Evolutionary conservation across 495 filamentous ascomycete species (phyloP), one percentile per base, ranked within the genome.

Genomic region (Neurospora sp.): DNA sequence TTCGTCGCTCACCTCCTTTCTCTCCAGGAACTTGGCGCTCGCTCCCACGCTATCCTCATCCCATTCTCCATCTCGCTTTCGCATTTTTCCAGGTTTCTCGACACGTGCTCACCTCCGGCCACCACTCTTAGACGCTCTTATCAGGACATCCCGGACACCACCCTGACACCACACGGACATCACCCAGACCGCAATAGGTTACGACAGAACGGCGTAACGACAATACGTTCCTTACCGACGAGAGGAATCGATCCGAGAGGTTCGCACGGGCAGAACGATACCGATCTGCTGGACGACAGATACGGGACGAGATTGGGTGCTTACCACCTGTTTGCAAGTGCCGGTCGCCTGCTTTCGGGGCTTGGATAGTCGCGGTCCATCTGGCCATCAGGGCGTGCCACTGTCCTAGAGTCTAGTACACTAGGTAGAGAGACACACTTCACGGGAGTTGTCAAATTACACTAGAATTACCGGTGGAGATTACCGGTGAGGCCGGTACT

Each of bases 61-160:
- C 9, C n/a, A 54, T 54, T n/a, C 21, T 34, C 24, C 34, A 28
- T 62, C 39, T 74, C 73, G 73, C 72, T 76, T 76, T 76, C 70
- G 2, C 45, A 37, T 40, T 39, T 19, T 59, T 59, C 11, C 45
- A 54, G 21, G 43, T 45, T 21, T 21, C 8, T 45, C 43, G 43
- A 45, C 43, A 19, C 42, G 19, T 45, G 39, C 39, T 40, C 39
- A 17, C 39, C 39, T 40, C 39, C 39, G 39, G 4, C 11, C 11
- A 40, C 39, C 39, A 40, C 39, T 40, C 39, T 39, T 39, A 13
- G 40, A 43, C 40, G 40, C 43, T 10, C n/a, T 24, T 54, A 11
- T 13, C 45, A 24, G 21, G 24, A 59, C 48, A 28, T 15, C 48
- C 48, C 11, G 21, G 21, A 15, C 28, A 62, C 21, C 21, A 54